Conservation (phyloP, 768 basidiomycete genomes). For the Scleroderma bovista region DNA sequence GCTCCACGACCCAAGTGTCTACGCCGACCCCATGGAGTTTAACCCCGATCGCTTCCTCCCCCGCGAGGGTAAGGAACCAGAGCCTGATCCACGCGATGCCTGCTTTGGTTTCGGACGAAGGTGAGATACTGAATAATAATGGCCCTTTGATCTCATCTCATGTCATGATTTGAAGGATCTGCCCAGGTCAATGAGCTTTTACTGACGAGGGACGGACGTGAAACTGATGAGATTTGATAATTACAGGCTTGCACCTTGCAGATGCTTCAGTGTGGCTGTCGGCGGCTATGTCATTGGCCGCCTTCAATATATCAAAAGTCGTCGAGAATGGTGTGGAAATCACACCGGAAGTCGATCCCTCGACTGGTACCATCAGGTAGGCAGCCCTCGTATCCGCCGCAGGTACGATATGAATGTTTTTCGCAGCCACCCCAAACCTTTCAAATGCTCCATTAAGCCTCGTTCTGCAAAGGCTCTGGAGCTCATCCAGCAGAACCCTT, state of each 20-base stretch:
- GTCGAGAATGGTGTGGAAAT: constrained; percentile 42
- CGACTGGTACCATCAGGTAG: constrained; percentile 63
- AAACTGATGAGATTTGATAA: constrained; percentile 5
- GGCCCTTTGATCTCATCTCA: constrained; percentile 1
- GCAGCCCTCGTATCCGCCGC: not conserved
- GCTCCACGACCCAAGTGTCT: constrained; percentile 33
- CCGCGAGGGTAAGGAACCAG: constrained; percentile 29
- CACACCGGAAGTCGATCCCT: constrained; percentile 51
- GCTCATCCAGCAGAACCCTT: constrained; percentile 44
- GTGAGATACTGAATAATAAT: constrained; percentile 19
- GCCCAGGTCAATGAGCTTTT: constrained; percentile 19
- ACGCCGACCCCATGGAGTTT: constrained; percentile 50
- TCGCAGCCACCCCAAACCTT: constrained; percentile 53
- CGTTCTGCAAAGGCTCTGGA: constrained; percentile 52
- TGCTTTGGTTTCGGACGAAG: constrained; percentile 73
- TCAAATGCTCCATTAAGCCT: constrained; percentile 55
- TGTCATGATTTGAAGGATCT: constrained; percentile 13
- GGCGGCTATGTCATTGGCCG: constrained; percentile 40
- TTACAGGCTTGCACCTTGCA: constrained; percentile 43
- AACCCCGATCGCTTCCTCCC: constrained; percentile 57
- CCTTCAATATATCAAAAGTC: constrained; percentile 42
- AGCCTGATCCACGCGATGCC: constrained; percentile 52
- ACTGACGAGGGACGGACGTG: constrained; percentile 18
- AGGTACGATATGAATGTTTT: not conserved
- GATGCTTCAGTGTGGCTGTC: constrained; percentile 45